phyloP scores from a whole-genome alignment of 108 stramenopile species.

The Mayamaea pseudoterrestris region DNA sequence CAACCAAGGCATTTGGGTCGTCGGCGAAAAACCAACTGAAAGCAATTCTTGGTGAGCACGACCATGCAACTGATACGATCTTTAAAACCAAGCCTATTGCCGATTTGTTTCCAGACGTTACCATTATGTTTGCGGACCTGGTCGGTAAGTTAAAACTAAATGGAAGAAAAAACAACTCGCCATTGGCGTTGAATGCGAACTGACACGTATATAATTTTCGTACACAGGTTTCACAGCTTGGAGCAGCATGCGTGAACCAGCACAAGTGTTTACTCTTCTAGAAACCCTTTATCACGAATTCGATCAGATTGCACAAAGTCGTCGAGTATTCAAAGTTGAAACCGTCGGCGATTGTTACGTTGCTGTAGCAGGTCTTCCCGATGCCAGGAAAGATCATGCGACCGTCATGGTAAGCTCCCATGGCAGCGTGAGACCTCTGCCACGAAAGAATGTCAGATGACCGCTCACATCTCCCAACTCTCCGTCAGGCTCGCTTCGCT shows the following conservation, averaged over 20 bases:
- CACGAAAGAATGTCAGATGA: no score
- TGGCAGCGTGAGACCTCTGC: no score
- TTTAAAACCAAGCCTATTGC: no score
- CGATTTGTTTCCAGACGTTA: slow-evolving; percentile 30
- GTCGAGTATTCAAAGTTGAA: slow-evolving; percentile 11
- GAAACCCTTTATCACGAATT: slow-evolving; percentile 10
- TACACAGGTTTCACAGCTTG: slow-evolving; percentile 24
- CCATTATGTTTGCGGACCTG: slow-evolving; percentile 14
- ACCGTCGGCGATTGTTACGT: slow-evolving; percentile 14
- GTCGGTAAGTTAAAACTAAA: slow-evolving; percentile 1
- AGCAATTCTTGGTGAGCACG: not conserved
- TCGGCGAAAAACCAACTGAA: slow-evolving; percentile 1
- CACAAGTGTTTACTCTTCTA: slow-evolving; percentile 16
- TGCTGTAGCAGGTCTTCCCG: not conserved
- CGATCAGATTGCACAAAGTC: slow-evolving; percentile 1
- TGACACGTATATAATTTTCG: not conserved
- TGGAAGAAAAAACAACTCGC: not conserved
- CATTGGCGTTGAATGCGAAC: not conserved
- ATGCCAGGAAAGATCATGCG: slow-evolving; percentile 6
- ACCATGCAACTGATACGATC: no score
- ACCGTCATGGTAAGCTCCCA: no score
- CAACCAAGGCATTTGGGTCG: not conserved
- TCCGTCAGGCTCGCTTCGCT: slow-evolving; percentile 5
- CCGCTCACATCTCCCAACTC: no score
- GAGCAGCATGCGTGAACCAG: slow-evolving; percentile 13